These are phyloP conservation scores for Lepidium sativum DNA, from an alignment of 345 rosid genomes.

Conservation along the genomic window DNA sequence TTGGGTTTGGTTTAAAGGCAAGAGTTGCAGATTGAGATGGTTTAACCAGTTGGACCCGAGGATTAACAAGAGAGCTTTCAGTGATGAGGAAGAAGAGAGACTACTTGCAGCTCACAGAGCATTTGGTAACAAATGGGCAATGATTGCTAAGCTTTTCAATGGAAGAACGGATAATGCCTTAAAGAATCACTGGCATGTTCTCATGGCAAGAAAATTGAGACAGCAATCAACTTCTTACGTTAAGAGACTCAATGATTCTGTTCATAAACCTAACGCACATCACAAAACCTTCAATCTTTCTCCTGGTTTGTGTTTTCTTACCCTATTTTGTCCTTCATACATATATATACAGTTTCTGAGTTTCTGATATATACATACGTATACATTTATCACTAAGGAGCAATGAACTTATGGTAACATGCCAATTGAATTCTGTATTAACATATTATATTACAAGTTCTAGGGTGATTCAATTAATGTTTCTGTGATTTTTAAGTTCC, in stretches of 20 bases:
- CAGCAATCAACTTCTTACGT: constrained; percentile 32
- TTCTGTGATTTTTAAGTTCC: constrained; percentile 2
- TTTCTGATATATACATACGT: background rate
- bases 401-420: background rate
- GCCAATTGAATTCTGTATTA: background rate
- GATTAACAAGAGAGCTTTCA: constrained; percentile 66
- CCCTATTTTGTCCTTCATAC: background rate
- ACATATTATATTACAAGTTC: background rate
- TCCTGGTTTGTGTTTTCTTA: constrained; percentile 18
- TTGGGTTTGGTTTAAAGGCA: constrained; percentile 34
- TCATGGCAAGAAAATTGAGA: constrained; percentile 56
- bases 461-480: background rate
- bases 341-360: background rate
- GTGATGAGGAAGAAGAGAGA: constrained; percentile 67
- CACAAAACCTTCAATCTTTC: constrained; percentile 9
- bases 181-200: constrained; percentile 65
- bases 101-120: constrained; percentile 52
- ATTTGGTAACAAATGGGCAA: constrained; percentile 62
- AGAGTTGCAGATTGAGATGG: constrained; percentile 95
- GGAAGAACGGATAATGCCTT: constrained; percentile 67
- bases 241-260: constrained; percentile 25
- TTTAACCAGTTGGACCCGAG: constrained; percentile 87
- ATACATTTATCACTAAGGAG: background rate
- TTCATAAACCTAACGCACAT: constrained; percentile 16
- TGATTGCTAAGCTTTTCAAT: constrained; percentile 49